Conservation (phyloP, 2,329 filamentous ascomycete species). For the Polychaeton citri region DNA sequence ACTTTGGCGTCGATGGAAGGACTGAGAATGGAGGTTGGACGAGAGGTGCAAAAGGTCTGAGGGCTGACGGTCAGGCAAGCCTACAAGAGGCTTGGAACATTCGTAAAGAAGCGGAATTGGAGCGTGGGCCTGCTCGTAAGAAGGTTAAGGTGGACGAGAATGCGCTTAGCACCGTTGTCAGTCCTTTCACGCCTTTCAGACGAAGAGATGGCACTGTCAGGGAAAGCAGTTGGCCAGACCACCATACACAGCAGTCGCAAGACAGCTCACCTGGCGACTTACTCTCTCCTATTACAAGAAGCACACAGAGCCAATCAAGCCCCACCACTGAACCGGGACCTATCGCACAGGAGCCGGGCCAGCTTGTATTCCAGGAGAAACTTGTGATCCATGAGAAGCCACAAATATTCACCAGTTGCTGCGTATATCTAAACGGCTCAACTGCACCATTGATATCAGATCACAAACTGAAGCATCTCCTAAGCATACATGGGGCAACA, state of each 20-base stretch:
- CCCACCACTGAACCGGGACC: not conserved
- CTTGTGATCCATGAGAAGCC: not conserved
- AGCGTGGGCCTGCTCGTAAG: slow-evolving; percentile 8
- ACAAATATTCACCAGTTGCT: slow-evolving; percentile 45
- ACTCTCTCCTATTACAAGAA: slow-evolving; percentile 12
- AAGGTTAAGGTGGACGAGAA: slow-evolving; percentile 11
- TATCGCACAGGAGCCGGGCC: not conserved
- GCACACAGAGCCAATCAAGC: not conserved
- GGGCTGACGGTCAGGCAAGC: slow-evolving; percentile 33
- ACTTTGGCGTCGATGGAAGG: slow-evolving; percentile 37
- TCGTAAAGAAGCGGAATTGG: slow-evolving; percentile 9
- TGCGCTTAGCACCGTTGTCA: slow-evolving; percentile 14
- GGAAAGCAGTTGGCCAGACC: slow-evolving; percentile 20
- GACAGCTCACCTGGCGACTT: slow-evolving; percentile 15
- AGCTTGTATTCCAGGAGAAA: not conserved
- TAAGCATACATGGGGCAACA: slow-evolving; percentile 59
- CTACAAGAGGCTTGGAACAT: slow-evolving; percentile 19
- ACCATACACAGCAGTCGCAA: slow-evolving; percentile 17
- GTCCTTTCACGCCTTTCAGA: slow-evolving; percentile 18
- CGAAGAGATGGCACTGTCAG: slow-evolving; percentile 15
- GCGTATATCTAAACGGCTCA: slow-evolving; percentile 78
- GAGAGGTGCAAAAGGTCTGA: slow-evolving; percentile 33
- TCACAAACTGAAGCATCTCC: slow-evolving; percentile 67
- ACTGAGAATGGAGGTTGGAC: slow-evolving; percentile 41
- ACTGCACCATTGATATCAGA: slow-evolving; percentile 72